Conservation (phyloP, 495 filamentous ascomycete genomes). For the Platismatia glauca region DNA sequence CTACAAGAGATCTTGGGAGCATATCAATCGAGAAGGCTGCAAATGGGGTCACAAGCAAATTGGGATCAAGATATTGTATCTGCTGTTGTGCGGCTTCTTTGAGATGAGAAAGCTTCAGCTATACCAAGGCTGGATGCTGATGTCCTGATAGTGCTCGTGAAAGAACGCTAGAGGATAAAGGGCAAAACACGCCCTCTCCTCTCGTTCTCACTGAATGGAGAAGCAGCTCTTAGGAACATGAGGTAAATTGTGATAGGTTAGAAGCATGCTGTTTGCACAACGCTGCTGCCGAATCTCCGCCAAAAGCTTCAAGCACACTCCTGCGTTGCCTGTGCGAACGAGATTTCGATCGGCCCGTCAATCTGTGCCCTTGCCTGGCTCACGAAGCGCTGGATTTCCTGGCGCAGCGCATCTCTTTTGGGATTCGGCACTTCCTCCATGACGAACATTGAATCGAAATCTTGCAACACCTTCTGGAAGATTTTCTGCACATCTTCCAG, state of each 20-base stretch:
- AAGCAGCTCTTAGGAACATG: too few species aligned
- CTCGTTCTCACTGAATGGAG: too few species aligned
- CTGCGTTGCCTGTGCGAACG: background rate
- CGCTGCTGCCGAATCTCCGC: too few species aligned
- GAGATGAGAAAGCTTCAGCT: too few species aligned
- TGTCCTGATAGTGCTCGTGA: too few species aligned
- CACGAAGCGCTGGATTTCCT: background rate
- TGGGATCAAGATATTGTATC: background rate
- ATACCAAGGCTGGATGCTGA: too few species aligned
- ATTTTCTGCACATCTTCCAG: background rate
- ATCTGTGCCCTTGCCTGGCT: background rate
- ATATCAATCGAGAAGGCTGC: background rate
- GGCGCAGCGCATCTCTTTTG: background rate
- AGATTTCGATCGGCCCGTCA: background rate
- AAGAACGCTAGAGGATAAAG: too few species aligned
- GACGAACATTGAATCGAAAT: slow-evolving; percentile 4
- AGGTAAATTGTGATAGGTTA: too few species aligned
- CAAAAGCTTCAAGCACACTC: background rate
- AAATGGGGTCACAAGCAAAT: background rate
- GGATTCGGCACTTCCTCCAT: slow-evolving; percentile 1
- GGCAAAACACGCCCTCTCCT: too few species aligned
- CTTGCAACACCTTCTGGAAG: background rate
- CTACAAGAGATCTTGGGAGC: background rate
- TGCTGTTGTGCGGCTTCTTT: too few species aligned
- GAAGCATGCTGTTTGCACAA: too few species aligned